Evolutionary conservation across 345 rosid genomes (phyloP), one percentile per base, ranked within the genome.

Genomic region (Zanthoxylum bungeanum): DNA sequence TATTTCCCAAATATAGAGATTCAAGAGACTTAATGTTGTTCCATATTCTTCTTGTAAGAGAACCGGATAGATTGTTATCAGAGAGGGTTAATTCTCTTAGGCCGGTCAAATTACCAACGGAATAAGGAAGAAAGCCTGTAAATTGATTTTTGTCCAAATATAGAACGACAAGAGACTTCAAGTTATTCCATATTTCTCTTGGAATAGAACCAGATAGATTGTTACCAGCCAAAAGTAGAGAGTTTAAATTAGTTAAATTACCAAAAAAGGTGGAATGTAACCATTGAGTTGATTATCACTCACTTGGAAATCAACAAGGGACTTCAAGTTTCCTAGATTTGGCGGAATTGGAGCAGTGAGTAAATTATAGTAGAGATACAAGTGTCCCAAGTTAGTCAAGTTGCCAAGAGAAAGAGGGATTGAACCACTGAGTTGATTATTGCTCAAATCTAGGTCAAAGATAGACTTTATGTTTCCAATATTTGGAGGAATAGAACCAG

Each of bases 121-220:
- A 33, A 60, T 37, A 14, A 16, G 68, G 25, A 9, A 46, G 9
- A 8, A 0, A n/a, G n/a, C 78, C 73, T 1, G 50, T 16, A 30
- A 76, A 52, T 16, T 50, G 25, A 47, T 79, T 79, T 25, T 0
- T 5, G 6, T 19, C 1, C 16, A 79, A 65, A 16, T 5, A 0
- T 8, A 79, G 50, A 22, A 1, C 0, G 1, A 1, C 3, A 51
- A 79, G 74, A 44, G 24, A 27, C 0, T 37, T 42, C 42, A 77
- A n/a, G n/a, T n/a, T 36, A 28, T 68, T 68, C 17, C 82, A 85
- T 2, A 85, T 42, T 16, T 36, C 1, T 4, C 0, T 0, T 36
- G 87, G 85, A 56, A 82, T 72, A 0, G 66, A 14, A 8, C 82
- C 86, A 5, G 25, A 44, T 19, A 85, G 77, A 4, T n/a, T 2